phyloP scores from a whole-genome alignment of 495 filamentous ascomycete genomes.

The Penicillium goetzii region DNA sequence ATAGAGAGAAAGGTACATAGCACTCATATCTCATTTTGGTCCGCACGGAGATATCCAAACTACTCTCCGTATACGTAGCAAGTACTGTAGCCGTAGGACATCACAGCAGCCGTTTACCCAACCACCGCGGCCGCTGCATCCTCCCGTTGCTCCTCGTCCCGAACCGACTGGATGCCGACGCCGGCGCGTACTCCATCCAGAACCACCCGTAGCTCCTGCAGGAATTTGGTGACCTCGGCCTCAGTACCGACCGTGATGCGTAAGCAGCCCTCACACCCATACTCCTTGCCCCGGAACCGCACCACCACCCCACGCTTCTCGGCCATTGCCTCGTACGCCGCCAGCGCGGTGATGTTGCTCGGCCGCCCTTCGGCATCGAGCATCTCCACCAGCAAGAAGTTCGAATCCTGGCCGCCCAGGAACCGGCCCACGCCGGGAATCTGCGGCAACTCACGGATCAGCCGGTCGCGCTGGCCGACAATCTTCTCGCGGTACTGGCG shows the following conservation, averaged over 20 bases:
- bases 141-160: constrained; percentile 35
- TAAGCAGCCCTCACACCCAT: constrained; percentile 85
- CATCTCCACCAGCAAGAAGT: constrained; percentile 90
- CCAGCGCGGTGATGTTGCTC: constrained; percentile 75
- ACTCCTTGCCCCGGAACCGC: constrained; percentile 88
- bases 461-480: constrained; percentile 72
- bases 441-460: constrained; percentile 72
- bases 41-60: background rate
- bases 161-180: constrained; percentile 30
- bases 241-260: constrained; percentile 93
- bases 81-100: background rate
- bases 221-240: constrained; percentile 75
- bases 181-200: constrained; percentile 53
- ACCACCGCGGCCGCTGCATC: constrained; percentile 30
- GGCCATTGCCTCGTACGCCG: constrained; percentile 80
- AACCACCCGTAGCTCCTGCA: constrained; percentile 67
- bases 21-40: background rate
- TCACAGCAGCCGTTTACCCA: constrained; percentile 1
- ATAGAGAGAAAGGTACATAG: background rate
- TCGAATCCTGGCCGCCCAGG: constrained; percentile 76
- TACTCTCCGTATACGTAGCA: background rate
- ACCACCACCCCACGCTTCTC: constrained; percentile 91
- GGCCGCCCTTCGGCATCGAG: constrained; percentile 70
- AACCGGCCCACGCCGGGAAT: constrained; percentile 81
- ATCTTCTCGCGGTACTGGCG: constrained; percentile 65